Evolutionary conservation across 2,329 filamentous ascomycete species (phyloP).

Genomic region (Zalaria sp.): DNA sequence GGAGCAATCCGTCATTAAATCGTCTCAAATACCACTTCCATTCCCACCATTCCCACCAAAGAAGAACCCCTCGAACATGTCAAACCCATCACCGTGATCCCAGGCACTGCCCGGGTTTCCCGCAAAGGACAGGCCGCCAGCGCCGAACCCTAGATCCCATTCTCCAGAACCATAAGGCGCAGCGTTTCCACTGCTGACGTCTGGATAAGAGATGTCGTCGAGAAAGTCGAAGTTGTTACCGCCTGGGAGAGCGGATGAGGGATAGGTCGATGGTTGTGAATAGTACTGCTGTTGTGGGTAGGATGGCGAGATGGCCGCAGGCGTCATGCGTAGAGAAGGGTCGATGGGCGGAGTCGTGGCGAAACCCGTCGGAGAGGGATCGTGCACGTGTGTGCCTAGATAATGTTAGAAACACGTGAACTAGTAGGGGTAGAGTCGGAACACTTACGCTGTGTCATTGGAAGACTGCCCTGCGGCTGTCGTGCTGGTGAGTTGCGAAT

Average conservation of each 20-base stretch:
- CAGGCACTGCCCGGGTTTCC: conserved; percentile 32
- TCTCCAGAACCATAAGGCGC: conserved; percentile 33
- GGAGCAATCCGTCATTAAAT: background rate
- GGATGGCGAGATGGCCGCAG: background rate
- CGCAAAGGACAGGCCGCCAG: conserved; percentile 17
- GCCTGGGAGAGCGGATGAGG: conserved; percentile 3
- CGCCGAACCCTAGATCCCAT: conserved; percentile 45
- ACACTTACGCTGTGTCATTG: background rate
- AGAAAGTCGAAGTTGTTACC: conserved; percentile 41
- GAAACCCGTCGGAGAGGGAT: conserved; percentile 1
- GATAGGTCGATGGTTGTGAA: conserved; percentile 1
- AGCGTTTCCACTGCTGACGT: conserved; percentile 8
- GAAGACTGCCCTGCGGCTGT: conserved; percentile 9
- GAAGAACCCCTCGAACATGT: conserved; percentile 57
- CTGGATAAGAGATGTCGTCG: conserved; percentile 28
- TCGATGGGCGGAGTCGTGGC: conserved; percentile 3
- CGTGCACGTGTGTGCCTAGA: conserved; percentile 1
- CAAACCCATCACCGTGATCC: conserved; percentile 35
- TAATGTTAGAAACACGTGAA: conserved; percentile 1
- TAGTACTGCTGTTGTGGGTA: conserved; percentile 3
- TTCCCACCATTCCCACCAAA: conserved; percentile 38
- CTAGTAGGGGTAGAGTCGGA: background rate
- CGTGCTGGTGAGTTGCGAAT: conserved; percentile 19
- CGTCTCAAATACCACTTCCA: conserved; percentile 2
- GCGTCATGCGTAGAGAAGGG: conserved; percentile 1